phyloP scores from a whole-genome alignment of 1,284 basidiomycete species.

The Leccinum angustisporum region DNA sequence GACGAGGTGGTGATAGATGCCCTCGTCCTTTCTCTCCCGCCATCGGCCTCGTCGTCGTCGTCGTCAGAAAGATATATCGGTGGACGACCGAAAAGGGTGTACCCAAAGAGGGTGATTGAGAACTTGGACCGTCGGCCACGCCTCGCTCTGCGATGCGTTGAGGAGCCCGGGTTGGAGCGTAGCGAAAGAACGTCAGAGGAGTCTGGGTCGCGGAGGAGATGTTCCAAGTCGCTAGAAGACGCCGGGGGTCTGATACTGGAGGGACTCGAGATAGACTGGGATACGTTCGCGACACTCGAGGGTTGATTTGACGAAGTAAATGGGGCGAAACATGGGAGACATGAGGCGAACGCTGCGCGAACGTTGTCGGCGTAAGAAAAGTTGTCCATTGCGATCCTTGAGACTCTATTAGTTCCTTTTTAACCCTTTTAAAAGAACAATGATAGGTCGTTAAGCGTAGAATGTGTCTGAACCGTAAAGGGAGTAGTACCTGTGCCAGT shows the following conservation, averaged over 20 bases:
- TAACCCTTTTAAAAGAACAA: background rate
- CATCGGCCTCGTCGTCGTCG: slow-evolving; percentile 34
- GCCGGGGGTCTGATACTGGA: slow-evolving; percentile 11
- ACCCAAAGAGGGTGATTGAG: slow-evolving; percentile 65
- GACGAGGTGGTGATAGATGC: slow-evolving; percentile 39
- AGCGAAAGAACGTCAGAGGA: slow-evolving; percentile 57
- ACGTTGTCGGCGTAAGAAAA: slow-evolving; percentile 66
- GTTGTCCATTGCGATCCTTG: slow-evolving; percentile 37
- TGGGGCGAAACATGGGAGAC: slow-evolving; percentile 53
- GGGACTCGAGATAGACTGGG: slow-evolving; percentile 33
- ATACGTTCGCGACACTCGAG: background rate
- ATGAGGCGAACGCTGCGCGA: slow-evolving; percentile 55
- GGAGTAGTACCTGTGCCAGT: too few relatives aligned
- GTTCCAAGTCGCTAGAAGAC: slow-evolving; percentile 57
- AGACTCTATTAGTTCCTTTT: background rate
- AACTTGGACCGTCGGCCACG: slow-evolving; percentile 37
- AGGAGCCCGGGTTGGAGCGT: slow-evolving; percentile 58
- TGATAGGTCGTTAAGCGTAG: background rate
- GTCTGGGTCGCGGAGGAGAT: slow-evolving; percentile 51
- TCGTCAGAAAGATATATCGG: slow-evolving; percentile 54
- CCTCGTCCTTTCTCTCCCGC: slow-evolving; percentile 11
- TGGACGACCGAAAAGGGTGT: slow-evolving; percentile 58
- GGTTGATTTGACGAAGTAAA: slow-evolving; percentile 15
- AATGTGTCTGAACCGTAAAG: background rate
- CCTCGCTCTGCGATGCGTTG: slow-evolving; percentile 31